These are phyloP conservation scores for Sugiyamaella chiloensis DNA, from an alignment of 805 yeast genomes.

Conservation along the genomic window DNA sequence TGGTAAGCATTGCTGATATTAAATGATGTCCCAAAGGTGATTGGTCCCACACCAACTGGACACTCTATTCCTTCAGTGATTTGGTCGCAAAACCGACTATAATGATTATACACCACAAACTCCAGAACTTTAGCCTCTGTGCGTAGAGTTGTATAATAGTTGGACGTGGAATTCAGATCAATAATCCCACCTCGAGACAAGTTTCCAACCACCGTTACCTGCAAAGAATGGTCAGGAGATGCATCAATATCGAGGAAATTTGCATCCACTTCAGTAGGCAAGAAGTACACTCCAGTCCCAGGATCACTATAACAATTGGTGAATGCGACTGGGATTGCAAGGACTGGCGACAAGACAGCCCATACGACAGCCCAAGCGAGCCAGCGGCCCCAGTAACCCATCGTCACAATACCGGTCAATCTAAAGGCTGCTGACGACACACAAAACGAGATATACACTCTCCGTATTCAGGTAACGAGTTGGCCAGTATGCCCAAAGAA, in stretches of 20 bases:
- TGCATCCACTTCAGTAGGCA: conserved; percentile 10
- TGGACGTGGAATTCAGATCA: conserved; percentile 23
- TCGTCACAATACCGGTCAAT: too few relatives aligned
- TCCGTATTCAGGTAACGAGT: too few relatives aligned
- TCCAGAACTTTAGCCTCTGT: conserved; percentile 25
- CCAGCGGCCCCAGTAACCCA: too few relatives aligned
- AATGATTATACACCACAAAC: conserved; percentile 20
- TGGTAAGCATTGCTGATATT: conserved; percentile 20
- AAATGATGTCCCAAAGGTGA: conserved; percentile 20
- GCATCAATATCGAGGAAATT: neutral
- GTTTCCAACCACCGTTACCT: conserved; percentile 16
- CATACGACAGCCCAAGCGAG: too few relatives aligned
- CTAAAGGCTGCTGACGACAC: too few relatives aligned
- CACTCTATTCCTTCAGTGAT: conserved; percentile 20
- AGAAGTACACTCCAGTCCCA: conserved; percentile 7
- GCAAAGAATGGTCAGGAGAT: conserved; percentile 10
- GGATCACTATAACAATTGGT: conserved; percentile 6
- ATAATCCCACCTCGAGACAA: conserved; percentile 15
- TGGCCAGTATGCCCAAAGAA: too few relatives aligned
- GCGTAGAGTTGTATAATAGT: conserved; percentile 29
- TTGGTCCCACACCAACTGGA: conserved; percentile 27
- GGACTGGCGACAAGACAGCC: neutral
- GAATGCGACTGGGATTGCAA: conserved; percentile 4
- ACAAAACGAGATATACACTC: too few relatives aligned
- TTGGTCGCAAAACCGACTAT: conserved; percentile 28